Evolutionary conservation across 169 alveolate species (phyloP), one percentile per base, ranked within the genome.

Genomic region (Plasmodium billcollinsi): DNA sequence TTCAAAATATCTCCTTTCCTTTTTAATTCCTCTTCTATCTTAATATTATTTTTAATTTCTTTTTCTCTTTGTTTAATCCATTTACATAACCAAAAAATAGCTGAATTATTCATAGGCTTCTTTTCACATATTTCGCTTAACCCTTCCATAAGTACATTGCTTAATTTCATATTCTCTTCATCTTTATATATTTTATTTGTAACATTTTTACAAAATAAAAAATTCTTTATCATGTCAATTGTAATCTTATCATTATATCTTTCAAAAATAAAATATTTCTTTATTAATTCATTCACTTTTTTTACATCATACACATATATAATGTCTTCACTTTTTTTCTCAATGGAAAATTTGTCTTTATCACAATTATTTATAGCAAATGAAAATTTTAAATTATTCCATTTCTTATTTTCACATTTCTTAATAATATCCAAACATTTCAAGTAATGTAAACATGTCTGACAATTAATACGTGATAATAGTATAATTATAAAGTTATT

Each of bases 171-270:
- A 58, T 86, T 61, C 49, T 71, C 72, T 15, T 86, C 88, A 47
- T 24, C 63, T 20, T 86, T 39, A 26, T 69, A 47, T 39, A 50
- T 21, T 0, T 15, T 61, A 72, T 0, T 24, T 29, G 67, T 71
- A 61, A 86, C 86, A 72, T 49, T 86, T 86, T 70, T 86, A 24
- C 88, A 52, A 54, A 61, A 86, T 21, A 86, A 11, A 86, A 59
- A 86, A 33, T 86, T 72, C n/a, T 61, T 62, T 47, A 86, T 54
- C 47, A 43, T 71, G 8, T 86, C 92, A 14, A 72, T 54, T 43
- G 92, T 72, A 61, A 86, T 47, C 4, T 15, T 62, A 1, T 72
- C 70, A 65, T 86, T 72, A 65, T 86, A 86, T 61, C 73, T 71
- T 86, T 33, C 92, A 66, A 61, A 71, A 72, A 26, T 52, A 50